Evolutionary conservation across 2,329 filamentous ascomycete species (phyloP), one percentile per base, ranked within the genome.

Genomic region (Alternaria postmessia): DNA sequence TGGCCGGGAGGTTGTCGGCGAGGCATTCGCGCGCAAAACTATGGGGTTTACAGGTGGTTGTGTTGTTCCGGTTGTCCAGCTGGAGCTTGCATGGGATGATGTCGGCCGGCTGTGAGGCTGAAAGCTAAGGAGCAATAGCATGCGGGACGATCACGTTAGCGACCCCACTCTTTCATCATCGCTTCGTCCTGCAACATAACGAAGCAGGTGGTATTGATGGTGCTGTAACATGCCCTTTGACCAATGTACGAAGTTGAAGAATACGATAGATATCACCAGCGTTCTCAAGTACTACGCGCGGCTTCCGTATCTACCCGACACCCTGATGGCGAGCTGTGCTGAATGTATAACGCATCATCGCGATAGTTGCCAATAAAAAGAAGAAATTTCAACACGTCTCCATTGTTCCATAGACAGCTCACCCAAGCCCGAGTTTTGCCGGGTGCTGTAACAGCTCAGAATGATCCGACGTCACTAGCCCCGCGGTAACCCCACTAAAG

Each of bases 401-500:
- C 68, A 72, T 68, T 74, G 41, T 69, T 74, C 63, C 22, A 16
- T 14, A 8, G 11, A 65, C 51, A 56, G 52, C 59, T 57, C 57
- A 43, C 62, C 63, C 70, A 70, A 71, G 51, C 64, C 74, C 68
- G 69, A 68, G 49, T 52, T 73, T 69, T 71, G 68, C 73, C 71
- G 75, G 65, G 67, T 52, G 58, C 63, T 57, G 55, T 55, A 34
- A 62, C 36, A 32, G 18, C 53, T 49, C 46, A 36, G 30, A 49
- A 30, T 1, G 30, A 46, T 44, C 49, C 55, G 62, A 64, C 67
- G 64, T 68, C 64, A 70, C 57, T 62, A 51, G 63, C 65, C 68
- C 66, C 65, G 63, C 57, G 57, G 57, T 44, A 34, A 55, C 73
- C 72, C 74, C 71, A 63, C 72, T 67, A 67, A 67, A 72, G 59